Evolutionary conservation across 768 basidiomycete species (phyloP).

Genomic region (Brasilioporus rufonigricans): DNA sequence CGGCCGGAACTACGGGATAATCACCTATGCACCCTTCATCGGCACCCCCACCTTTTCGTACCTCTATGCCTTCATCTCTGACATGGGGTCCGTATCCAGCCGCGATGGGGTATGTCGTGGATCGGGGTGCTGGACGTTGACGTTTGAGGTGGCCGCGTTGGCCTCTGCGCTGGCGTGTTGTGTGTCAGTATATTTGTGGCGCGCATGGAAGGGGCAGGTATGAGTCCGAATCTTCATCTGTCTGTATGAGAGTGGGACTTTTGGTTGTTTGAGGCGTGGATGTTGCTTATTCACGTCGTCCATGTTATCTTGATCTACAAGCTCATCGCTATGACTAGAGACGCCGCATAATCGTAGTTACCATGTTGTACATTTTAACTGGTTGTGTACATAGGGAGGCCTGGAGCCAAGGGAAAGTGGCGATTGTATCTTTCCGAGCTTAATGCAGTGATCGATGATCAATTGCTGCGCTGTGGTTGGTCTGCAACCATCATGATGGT

Average conservation of each 20-base stretch:
- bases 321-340: neutral
- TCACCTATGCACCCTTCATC: constrained; percentile 73
- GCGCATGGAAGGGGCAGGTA: constrained; percentile 56
- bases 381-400: neutral
- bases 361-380: neutral
- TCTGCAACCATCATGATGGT: too few species aligned
- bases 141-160: constrained; percentile 53
- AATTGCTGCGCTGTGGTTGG: too few species aligned
- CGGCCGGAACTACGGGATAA: constrained; percentile 73
- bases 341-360: neutral
- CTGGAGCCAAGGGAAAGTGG: neutral
- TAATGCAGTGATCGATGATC: neutral
- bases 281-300: neutral
- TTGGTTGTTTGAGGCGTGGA: neutral
- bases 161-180: constrained; percentile 45
- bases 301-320: neutral
- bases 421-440: too few species aligned
- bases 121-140: constrained; percentile 59
- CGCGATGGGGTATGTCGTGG: constrained; percentile 49
- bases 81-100: constrained; percentile 31
- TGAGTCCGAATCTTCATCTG: constrained; percentile 21
- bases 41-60: constrained; percentile 79
- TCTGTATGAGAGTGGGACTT: neutral
- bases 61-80: constrained; percentile 69
- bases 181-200: constrained; percentile 54